A percentile compares a stretch with the other conserved stretches of the same genome.
Conservation (phyloP, 352 stramenopile species). For the Thalassiosira sp. region DNA sequence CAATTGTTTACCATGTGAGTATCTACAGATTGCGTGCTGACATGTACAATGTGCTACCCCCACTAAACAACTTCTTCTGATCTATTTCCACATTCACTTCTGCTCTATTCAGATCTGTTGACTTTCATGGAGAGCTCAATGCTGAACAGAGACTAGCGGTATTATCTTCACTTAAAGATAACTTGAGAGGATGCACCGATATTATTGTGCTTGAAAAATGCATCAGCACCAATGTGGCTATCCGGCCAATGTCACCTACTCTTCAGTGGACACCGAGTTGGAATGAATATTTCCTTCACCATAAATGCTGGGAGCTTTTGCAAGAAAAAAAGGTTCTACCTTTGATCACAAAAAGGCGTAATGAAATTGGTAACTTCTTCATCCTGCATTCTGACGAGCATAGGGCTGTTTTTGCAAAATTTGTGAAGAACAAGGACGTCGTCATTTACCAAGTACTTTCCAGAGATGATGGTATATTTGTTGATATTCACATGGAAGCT, state of each 20-base stretch:
- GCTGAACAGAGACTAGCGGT: slow-evolving; percentile 36
- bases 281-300: slow-evolving; percentile 61
- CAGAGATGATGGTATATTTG: slow-evolving; percentile 61
- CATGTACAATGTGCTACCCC: too few relatives aligned
- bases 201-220: slow-evolving; percentile 48
- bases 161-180: slow-evolving; percentile 39
- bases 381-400: slow-evolving; percentile 62
- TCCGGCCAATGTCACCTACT: slow-evolving; percentile 25
- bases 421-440: slow-evolving; percentile 46
- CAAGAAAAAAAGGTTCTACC: slow-evolving; percentile 75
- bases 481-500: slow-evolving; percentile 78
- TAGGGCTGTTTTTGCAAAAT: slow-evolving; percentile 73
- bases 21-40: neutral
- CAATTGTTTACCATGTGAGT: slow-evolving; percentile 36
- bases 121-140: slow-evolving; percentile 60
- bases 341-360: slow-evolving; percentile 65
- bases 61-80: too few relatives aligned
- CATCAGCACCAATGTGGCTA: slow-evolving; percentile 40
- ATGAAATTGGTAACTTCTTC: slow-evolving; percentile 70
- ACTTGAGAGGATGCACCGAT: slow-evolving; percentile 15
- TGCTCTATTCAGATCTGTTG: slow-evolving; percentile 28
- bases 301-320: slow-evolving; percentile 70
- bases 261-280: slow-evolving; percentile 30
- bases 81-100: slow-evolving; percentile 4
- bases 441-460: slow-evolving; percentile 56